Evolutionary conservation across 768 basidiomycete genomes (phyloP), one percentile per base, ranked within the genome.

Genomic region (Neoboletus subvelutipes): DNA sequence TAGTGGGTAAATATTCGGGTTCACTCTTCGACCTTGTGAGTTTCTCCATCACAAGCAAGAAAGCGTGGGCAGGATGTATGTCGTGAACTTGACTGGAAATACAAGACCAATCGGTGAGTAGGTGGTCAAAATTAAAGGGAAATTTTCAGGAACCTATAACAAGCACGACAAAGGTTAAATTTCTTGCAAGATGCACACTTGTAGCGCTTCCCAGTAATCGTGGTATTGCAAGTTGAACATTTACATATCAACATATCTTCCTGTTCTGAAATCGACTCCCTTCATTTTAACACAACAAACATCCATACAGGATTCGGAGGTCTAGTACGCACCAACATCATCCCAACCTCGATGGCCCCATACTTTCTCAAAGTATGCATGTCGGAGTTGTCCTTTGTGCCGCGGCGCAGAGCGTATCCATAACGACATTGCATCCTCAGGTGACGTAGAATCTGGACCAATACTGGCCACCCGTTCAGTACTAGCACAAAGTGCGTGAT

Each of bases 281-380:
- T 33, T 56, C 48, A 60, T 49, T 17, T 59, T 3, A 59, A 54
- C 17, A 42, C 20, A 12, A 41, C n/a, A 26, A 26, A 24, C 11
- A 11, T 13, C 36, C 12, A 24, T 6, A 24, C 20, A n/a, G n/a
- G n/a, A n/a, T 33, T 40, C 17, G 18, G 36, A 41, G 13, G 33
- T 43, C 36, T 20, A 45, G 39, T 43, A 80, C 88, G 59, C 67
- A 94, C 94, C 91, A 51, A 97, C 86, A 67, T 94, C 90, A 55
- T 85, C 85, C 95, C 95, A 97, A 1, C 91, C 90, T 41, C 76
- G 74, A 33, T 80, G 81, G 1, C 86, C 86, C 95, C 94, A 97
- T 3, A 89, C 79, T 70, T 90, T 90, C 73, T 96, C 94, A 43
- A 83, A 72, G 68, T 89, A 98, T 1, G 90, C 87, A 68, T 98